phyloP scores from a whole-genome alignment of 306 rosid species.

The Cicer cuneatum region DNA sequence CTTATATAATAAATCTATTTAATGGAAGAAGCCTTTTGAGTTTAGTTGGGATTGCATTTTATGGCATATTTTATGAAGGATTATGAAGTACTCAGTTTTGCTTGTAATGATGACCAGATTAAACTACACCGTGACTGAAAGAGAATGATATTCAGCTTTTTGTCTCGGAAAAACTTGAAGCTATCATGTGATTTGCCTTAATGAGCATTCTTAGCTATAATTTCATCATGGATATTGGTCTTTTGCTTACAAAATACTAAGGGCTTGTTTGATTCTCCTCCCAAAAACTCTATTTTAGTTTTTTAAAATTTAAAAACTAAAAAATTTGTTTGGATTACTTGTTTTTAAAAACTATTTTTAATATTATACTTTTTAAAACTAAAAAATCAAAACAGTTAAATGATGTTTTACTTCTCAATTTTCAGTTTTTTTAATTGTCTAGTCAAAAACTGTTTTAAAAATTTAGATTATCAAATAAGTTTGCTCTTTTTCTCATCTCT shows the following conservation, averaged over 20 bases:
- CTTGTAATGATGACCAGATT: conserved; percentile 6
- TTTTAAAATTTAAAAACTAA: too few relatives aligned
- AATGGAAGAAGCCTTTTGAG: conserved; percentile 36
- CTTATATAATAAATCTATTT: conserved; percentile 1
- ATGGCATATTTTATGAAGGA: conserved; percentile 12
- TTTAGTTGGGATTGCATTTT: conserved; percentile 14
- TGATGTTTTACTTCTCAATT: too few relatives aligned
- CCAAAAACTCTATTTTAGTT: too few relatives aligned
- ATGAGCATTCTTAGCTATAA: neutral
- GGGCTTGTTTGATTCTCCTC: too few relatives aligned
- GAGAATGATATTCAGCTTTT: conserved; percentile 24
- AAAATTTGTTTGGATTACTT: too few relatives aligned
- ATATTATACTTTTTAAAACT: too few relatives aligned
- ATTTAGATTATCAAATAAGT: too few relatives aligned
- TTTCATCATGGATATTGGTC: conserved; percentile 20
- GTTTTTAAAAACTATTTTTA: too few relatives aligned
- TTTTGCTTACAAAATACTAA: conserved; percentile 7
- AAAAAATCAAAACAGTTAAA: too few relatives aligned
- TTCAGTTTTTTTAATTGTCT: too few relatives aligned
- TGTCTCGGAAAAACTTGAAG: conserved; percentile 13
- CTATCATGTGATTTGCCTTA: conserved; percentile 7
- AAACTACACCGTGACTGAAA: conserved; percentile 1
- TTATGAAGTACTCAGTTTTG: neutral
- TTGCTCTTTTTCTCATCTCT: too few relatives aligned
- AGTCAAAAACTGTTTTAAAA: too few relatives aligned